These are phyloP conservation scores for Epichloe brachyelytri DNA, from an alignment of 2,329 filamentous ascomycete species.

Conservation along the genomic window DNA sequence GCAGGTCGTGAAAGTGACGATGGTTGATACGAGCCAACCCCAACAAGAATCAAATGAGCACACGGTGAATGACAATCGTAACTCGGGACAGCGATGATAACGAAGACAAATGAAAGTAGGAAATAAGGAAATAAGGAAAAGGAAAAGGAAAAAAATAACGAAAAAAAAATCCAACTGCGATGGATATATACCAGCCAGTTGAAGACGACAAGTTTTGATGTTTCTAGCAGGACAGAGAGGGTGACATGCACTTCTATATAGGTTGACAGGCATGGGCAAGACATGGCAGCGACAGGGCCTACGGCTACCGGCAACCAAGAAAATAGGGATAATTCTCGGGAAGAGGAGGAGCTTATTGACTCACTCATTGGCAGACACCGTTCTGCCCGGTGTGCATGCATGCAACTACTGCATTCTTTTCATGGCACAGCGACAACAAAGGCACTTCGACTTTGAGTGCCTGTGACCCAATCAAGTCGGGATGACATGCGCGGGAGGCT, in stretches of 20 bases:
- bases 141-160: background rate
- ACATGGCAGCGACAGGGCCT: background rate
- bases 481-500: background rate
- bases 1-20: background rate
- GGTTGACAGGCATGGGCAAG: background rate
- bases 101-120: constrained; percentile 13
- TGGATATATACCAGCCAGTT: background rate
- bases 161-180: constrained; percentile 5
- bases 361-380: background rate
- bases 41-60: background rate
- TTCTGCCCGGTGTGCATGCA: background rate
- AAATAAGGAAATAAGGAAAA: constrained; percentile 6
- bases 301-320: background rate
- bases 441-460: background rate
- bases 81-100: constrained; percentile 1
- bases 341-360: too few relatives aligned
- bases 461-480: background rate
- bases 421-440: background rate
- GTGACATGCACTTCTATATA: constrained; percentile 14
- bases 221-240: constrained; percentile 1
- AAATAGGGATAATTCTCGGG: too few relatives aligned
- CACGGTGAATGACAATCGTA: background rate
- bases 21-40: background rate
- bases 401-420: background rate
- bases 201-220: constrained; percentile 5